phyloP scores from a whole-genome alignment of 805 yeast genomes.

The Saturnispora halmiae region DNA sequence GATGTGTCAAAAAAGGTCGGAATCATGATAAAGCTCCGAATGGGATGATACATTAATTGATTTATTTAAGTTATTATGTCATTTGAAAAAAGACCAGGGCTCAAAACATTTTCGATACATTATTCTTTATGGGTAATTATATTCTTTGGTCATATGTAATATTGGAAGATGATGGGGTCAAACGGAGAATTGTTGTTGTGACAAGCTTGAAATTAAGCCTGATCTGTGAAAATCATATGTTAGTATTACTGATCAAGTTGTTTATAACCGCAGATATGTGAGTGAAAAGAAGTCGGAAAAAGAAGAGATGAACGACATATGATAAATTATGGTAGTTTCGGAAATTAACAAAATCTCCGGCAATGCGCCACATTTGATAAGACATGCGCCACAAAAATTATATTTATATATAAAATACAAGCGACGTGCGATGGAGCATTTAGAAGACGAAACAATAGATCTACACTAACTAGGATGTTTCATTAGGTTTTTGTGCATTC shows the following conservation, averaged over 20 bases:
- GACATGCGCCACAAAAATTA: background rate
- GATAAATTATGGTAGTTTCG: no score
- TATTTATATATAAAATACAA: no score
- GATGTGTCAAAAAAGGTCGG: background rate
- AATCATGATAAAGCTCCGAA: background rate
- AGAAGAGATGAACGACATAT: conserved; percentile 1
- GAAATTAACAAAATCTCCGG: no score
- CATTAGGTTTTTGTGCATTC: no score
- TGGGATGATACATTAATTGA: background rate
- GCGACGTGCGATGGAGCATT: no score
- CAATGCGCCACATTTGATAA: background rate
- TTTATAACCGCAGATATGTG: no score
- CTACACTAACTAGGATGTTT: no score
- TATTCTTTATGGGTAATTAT: background rate
- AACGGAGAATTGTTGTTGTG: conserved; percentile 5
- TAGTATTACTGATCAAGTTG: background rate
- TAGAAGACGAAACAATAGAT: no score
- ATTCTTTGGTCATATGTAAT: background rate
- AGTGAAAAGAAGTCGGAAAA: background rate
- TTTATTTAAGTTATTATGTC: background rate
- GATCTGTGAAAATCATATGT: conserved; percentile 2
- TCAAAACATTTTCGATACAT: background rate
- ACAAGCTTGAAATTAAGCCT: conserved; percentile 3
- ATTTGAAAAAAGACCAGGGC: conserved; percentile 1
- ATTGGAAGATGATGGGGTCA: no score